Percentiles rank a stretch among this genome's conserved stretches.
phyloP scores from a whole-genome alignment of 1,284 basidiomycete species.

The Malassezia obtusa region DNA sequence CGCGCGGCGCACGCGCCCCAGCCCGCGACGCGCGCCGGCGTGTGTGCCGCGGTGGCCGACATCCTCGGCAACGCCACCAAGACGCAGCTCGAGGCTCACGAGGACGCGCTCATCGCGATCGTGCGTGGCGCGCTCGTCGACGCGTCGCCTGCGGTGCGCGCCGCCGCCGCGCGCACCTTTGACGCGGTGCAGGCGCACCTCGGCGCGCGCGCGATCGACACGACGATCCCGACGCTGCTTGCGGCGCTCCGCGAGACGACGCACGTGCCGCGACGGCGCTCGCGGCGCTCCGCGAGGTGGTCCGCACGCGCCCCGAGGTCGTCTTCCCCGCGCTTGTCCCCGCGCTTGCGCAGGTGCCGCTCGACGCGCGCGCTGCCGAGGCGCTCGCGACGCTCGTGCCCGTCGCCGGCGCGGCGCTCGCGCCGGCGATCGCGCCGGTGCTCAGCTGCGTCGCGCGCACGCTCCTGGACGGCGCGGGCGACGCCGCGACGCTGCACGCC shows the following conservation, averaged over 20 bases:
- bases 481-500: conserved; percentile 15
- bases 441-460: conserved; percentile 40
- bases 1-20: conserved; percentile 60
- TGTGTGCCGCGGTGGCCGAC: conserved; percentile 76
- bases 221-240: conserved; percentile 87
- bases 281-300: conserved; percentile 73
- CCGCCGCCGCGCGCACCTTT: conserved; percentile 86
- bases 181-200: conserved; percentile 82
- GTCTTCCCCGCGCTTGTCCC: conserved; percentile 98
- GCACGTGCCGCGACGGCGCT: conserved; percentile 69
- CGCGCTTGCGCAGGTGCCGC: conserved; percentile 76
- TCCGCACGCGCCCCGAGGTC: conserved; percentile 52
- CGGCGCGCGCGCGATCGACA: conserved; percentile 83
- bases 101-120: conserved; percentile 70
- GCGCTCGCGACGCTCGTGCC: conserved; percentile 81
- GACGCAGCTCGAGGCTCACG: conserved; percentile 74
- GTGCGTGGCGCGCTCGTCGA: conserved; percentile 78
- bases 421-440: conserved; percentile 48
- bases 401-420: conserved; percentile 82
- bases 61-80: conserved; percentile 82
- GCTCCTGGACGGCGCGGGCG: conserved; percentile 7
- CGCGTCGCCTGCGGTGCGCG: conserved; percentile 71
- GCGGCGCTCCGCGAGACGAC: conserved; percentile 60
- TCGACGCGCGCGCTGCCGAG: conserved; percentile 90
- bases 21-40: conserved; percentile 70